Conservation (phyloP, 495 filamentous ascomycete species). For the Neurospora tetrasperma region DNA sequence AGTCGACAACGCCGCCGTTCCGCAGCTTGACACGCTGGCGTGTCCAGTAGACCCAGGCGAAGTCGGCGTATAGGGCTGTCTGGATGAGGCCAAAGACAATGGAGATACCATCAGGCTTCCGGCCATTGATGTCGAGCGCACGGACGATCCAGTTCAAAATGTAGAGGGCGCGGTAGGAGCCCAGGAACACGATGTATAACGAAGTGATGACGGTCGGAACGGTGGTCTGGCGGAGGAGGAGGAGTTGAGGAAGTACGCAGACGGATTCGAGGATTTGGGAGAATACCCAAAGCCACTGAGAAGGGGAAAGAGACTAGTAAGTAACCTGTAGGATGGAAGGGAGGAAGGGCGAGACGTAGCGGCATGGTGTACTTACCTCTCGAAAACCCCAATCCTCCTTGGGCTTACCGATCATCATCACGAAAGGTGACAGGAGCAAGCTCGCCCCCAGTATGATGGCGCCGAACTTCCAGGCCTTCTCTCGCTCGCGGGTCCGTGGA, state of each 20-base stretch:
- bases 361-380: constrained; percentile 37
- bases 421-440: constrained; percentile 51
- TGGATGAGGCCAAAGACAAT: constrained; percentile 83
- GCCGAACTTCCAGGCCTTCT: constrained; percentile 84
- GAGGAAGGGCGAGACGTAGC: not conserved
- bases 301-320: not conserved
- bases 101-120: constrained; percentile 57
- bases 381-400: constrained; percentile 34
- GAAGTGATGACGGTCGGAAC: constrained; percentile 95
- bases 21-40: constrained; percentile 91
- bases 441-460: constrained; percentile 50
- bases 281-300: constrained; percentile 69
- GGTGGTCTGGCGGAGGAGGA: constrained; percentile 84
- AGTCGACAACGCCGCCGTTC: constrained; percentile 84
- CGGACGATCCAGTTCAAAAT: constrained; percentile 85
- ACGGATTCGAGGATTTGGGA: constrained; percentile 85
- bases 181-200: constrained; percentile 81
- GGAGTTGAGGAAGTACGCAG: constrained; percentile 80
- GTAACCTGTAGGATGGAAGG: not conserved
- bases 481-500: constrained; percentile 77
- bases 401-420: constrained; percentile 51
- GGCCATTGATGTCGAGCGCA: constrained; percentile 42
- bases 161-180: constrained; percentile 84
- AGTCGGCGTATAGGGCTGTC: constrained; percentile 85
- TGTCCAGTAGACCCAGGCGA: constrained; percentile 93